These are phyloP conservation scores for Quercus phellos DNA, from an alignment of 331 rosid species.

Conservation along the genomic window DNA sequence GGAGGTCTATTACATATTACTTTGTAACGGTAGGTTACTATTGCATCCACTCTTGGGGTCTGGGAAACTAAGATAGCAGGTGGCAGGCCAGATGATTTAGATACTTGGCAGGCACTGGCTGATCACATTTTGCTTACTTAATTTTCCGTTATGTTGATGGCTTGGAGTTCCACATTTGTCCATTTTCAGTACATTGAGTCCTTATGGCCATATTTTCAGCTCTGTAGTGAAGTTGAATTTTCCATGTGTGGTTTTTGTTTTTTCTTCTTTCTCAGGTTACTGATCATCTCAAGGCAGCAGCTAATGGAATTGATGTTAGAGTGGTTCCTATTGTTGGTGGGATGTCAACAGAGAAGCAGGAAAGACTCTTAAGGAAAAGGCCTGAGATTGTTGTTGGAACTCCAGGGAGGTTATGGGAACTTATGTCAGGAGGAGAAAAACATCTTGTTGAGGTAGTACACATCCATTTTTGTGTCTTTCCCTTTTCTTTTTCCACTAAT, in stretches of 20 bases:
- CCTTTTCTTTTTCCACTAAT: no score
- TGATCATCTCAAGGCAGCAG: constrained; percentile 78
- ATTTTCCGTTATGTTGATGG: background rate
- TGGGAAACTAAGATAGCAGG: background rate
- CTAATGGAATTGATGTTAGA: constrained; percentile 53
- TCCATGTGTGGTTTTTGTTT: background rate
- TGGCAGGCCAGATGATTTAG: background rate
- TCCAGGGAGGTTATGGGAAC: constrained; percentile 98
- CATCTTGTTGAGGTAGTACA: constrained; percentile 73
- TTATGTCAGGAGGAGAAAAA: constrained; percentile 76
- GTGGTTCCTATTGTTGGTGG: constrained; percentile 95
- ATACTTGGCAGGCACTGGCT: background rate
- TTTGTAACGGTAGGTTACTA: background rate
- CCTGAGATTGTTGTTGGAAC: constrained; percentile 95
- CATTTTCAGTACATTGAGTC: background rate
- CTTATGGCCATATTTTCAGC: background rate
- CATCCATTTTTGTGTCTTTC: no score
- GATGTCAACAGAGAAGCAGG: constrained; percentile 86
- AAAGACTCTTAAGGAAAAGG: constrained; percentile 64
- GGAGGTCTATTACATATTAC: background rate
- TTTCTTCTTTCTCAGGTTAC: constrained; percentile 50
- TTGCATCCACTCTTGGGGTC: background rate
- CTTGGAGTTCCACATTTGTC: background rate
- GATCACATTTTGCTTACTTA: no score
- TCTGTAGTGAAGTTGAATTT: background rate